These are phyloP conservation scores for Cryomyces antarcticus DNA, from an alignment of 495 filamentous ascomycete species.

Conservation along the genomic window DNA sequence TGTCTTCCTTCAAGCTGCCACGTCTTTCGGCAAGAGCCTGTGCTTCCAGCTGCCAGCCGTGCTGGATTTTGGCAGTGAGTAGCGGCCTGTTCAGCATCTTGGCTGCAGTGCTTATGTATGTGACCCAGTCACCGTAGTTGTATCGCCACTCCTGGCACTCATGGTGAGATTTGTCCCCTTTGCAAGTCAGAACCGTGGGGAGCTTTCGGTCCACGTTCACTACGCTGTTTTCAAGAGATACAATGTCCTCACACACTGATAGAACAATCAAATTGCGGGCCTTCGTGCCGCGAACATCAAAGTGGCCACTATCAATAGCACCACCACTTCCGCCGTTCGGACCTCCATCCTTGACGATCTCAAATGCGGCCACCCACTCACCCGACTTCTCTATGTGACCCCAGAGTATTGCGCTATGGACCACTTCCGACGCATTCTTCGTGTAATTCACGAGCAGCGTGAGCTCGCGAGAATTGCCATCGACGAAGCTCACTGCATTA, in stretches of 20 bases:
- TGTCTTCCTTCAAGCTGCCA: conserved; percentile 92
- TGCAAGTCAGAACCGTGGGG: not conserved
- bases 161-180: conserved; percentile 37
- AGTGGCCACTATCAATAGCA: conserved; percentile 75
- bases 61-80: conserved; percentile 61
- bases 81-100: not conserved
- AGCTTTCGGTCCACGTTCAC: too few species aligned
- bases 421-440: conserved; percentile 53
- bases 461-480: conserved; percentile 74
- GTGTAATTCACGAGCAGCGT: conserved; percentile 54
- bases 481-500: conserved; percentile 93
- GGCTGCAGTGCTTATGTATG: not conserved
- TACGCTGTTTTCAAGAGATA: too few species aligned
- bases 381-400: conserved; percentile 77
- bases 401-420: conserved; percentile 71
- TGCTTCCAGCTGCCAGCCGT: conserved; percentile 90
- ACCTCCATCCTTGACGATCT: conserved; percentile 58
- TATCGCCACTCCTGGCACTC: conserved; percentile 74
- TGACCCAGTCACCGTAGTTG: conserved; percentile 59
- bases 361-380: conserved; percentile 65
- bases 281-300: conserved; percentile 52
- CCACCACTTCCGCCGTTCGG: conserved; percentile 40
- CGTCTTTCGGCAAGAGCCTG: conserved; percentile 84
- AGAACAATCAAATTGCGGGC: conserved; percentile 83
- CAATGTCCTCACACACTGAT: not conserved